phyloP scores from a whole-genome alignment of 805 yeast genomes.

The Myxozyma monticola region DNA sequence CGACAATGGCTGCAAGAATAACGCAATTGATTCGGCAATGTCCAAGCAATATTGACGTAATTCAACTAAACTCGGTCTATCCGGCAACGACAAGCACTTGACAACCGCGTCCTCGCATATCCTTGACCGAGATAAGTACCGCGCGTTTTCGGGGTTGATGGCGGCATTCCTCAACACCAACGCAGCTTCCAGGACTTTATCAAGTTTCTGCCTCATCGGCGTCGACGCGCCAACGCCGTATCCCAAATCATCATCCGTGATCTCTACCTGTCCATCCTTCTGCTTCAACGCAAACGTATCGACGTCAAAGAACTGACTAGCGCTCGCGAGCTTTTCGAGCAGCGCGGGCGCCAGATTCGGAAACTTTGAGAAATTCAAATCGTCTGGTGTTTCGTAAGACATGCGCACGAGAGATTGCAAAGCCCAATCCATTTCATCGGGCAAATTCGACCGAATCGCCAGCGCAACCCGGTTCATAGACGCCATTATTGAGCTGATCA shows the following conservation, averaged over 20 bases:
- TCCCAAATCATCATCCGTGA: slow-evolving; percentile 27
- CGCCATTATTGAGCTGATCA: too few species aligned
- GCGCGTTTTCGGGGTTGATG: slow-evolving; percentile 82
- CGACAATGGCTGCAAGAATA: slow-evolving; percentile 22
- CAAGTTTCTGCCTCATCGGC: slow-evolving; percentile 26
- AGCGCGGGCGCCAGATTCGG: slow-evolving; percentile 43
- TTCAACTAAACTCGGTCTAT: slow-evolving; percentile 50
- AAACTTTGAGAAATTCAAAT: slow-evolving; percentile 49
- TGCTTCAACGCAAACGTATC: slow-evolving; percentile 1
- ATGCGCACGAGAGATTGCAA: slow-evolving; percentile 51
- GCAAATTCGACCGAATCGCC: slow-evolving; percentile 66
- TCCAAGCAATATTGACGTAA: slow-evolving; percentile 69
- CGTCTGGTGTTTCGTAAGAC: slow-evolving; percentile 52
- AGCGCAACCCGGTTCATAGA: slow-evolving; percentile 53
- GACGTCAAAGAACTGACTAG: slow-evolving; percentile 5
- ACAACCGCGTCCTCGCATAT: slow-evolving; percentile 51
- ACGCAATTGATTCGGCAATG: slow-evolving; percentile 74
- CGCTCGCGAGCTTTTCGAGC: slow-evolving; percentile 39
- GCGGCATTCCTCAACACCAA: slow-evolving; percentile 76
- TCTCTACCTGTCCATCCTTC: slow-evolving; percentile 4
- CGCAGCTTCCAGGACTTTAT: slow-evolving; percentile 50
- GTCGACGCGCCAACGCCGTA: slow-evolving; percentile 4
- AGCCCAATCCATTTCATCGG: slow-evolving; percentile 72
- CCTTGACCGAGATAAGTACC: slow-evolving; percentile 60
- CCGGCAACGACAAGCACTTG: slow-evolving; percentile 38